These are phyloP conservation scores for Pichia gijzeniarum DNA, from an alignment of 805 yeast species.

Conservation along the genomic window DNA sequence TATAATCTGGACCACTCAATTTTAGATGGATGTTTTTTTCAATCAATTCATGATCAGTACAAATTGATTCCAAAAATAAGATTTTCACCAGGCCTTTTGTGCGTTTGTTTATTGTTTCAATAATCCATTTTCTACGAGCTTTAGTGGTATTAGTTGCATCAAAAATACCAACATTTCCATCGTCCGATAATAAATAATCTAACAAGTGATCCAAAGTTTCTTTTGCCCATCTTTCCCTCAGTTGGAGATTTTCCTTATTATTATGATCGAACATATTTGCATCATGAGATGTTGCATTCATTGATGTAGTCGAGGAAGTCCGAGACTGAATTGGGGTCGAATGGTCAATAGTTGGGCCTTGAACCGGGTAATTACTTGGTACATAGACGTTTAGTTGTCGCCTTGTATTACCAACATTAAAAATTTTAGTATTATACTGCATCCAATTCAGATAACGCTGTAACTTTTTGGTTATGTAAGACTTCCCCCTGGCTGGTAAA, in stretches of 20 bases:
- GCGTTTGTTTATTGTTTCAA: slow-evolving; percentile 31
- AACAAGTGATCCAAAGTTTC: slow-evolving; percentile 43
- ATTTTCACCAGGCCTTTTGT: slow-evolving; percentile 32
- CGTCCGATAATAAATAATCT: slow-evolving; percentile 35
- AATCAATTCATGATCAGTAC: slow-evolving; percentile 71
- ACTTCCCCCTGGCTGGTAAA: slow-evolving; percentile 72
- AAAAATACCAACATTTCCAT: slow-evolving; percentile 49
- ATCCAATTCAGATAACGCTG: slow-evolving; percentile 52
- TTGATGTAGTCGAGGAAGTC: not conserved
- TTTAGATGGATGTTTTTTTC: slow-evolving; percentile 82
- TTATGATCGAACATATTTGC: slow-evolving; percentile 38
- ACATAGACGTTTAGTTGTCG: slow-evolving; percentile 42
- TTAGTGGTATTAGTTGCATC: slow-evolving; percentile 55
- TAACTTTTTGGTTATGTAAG: slow-evolving; percentile 61
- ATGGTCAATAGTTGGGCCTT: slow-evolving; percentile 27
- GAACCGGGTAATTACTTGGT: slow-evolving; percentile 33
- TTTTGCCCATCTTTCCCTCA: slow-evolving; percentile 47
- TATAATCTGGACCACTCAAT: slow-evolving; percentile 89
- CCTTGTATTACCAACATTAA: slow-evolving; percentile 71
- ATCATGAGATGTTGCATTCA: slow-evolving; percentile 23
- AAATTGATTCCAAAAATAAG: slow-evolving; percentile 64
- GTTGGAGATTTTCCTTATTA: slow-evolving; percentile 36
- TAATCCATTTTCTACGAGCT: slow-evolving; percentile 36
- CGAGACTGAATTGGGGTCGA: slow-evolving; percentile 1
- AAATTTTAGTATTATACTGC: slow-evolving; percentile 58